phyloP scores from a whole-genome alignment of 176 grass and related monocot genomes.

The Secale cereale region DNA sequence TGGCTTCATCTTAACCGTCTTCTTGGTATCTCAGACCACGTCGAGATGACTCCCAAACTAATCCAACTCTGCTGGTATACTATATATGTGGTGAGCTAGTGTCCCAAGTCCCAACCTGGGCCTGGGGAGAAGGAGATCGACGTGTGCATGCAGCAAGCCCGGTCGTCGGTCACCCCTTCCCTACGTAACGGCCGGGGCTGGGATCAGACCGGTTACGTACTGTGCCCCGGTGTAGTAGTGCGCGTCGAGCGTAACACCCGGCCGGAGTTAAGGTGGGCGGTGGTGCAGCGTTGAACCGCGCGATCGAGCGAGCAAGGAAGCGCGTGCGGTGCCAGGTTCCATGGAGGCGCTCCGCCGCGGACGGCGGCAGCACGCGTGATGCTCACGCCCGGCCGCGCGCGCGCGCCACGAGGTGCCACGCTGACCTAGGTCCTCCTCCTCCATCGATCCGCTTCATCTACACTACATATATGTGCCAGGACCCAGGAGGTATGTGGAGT shows the following conservation, averaged over 20 bases:
- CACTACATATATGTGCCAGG: too few relatives aligned
- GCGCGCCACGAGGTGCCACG: slow-evolving; percentile 2
- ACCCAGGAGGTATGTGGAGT: too few relatives aligned
- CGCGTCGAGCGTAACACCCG: slow-evolving; percentile 29
- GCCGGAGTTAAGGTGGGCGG: slow-evolving; percentile 20
- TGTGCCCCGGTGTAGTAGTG: background rate
- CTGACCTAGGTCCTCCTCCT: background rate
- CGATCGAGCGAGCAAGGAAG: background rate
- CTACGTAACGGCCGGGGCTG: background rate
- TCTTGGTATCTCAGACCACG: too few relatives aligned
- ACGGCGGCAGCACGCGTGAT: slow-evolving; percentile 15
- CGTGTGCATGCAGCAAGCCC: background rate
- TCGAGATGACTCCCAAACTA: too few relatives aligned
- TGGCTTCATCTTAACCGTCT: too few relatives aligned
- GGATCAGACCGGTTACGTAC: slow-evolving; percentile 5
- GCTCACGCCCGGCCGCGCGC: slow-evolving; percentile 21
- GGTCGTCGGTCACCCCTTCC: background rate
- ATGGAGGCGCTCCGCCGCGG: background rate
- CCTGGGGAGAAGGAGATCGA: background rate
- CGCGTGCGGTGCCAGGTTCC: slow-evolving; percentile 11
- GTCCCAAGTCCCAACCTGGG: background rate
- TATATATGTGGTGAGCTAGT: background rate
- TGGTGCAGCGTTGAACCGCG: slow-evolving; percentile 11
- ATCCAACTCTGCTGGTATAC: too few relatives aligned
- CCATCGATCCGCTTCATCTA: background rate